These are phyloP conservation scores for Moesziomyces parantarcticus DNA, from an alignment of 1,284 basidiomycete genomes.

Conservation along the genomic window DNA sequence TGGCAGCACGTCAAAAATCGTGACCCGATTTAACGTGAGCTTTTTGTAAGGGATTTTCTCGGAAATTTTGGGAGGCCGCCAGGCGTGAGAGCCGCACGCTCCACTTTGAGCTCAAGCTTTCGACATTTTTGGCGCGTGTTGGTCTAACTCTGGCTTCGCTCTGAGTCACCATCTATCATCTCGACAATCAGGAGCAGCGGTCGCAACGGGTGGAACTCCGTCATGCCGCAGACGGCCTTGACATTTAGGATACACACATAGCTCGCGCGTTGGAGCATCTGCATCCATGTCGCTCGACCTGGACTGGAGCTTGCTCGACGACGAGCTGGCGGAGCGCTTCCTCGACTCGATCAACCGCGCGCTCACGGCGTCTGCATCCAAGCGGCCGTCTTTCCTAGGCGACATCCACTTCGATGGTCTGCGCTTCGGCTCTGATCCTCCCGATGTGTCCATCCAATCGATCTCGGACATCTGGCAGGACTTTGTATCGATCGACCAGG, in stretches of 20 bases:
- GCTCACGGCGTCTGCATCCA: conserved; percentile 73
- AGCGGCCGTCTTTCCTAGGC: conserved; percentile 90
- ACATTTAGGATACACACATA: background rate
- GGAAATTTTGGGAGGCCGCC: too few relatives aligned
- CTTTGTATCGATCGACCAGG: conserved; percentile 71
- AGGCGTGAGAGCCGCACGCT: too few relatives aligned
- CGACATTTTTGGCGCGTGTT: too few relatives aligned
- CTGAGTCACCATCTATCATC: too few relatives aligned
- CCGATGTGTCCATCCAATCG: conserved; percentile 89
- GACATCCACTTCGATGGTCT: conserved; percentile 85
- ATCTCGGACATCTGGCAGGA: conserved; percentile 92
- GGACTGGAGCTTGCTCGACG: conserved; percentile 74
- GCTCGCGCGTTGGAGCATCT: background rate
- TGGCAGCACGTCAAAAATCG: too few relatives aligned
- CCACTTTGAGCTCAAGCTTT: too few relatives aligned
- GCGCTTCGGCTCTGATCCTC: conserved; percentile 84
- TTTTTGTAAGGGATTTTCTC: too few relatives aligned
- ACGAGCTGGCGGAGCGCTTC: conserved; percentile 77
- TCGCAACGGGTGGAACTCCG: too few relatives aligned
- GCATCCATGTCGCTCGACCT: conserved; percentile 70
- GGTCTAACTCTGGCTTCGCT: too few relatives aligned
- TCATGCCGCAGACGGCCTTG: too few relatives aligned
- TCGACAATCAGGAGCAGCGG: too few relatives aligned
- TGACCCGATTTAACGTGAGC: too few relatives aligned
- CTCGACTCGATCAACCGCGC: conserved; percentile 83